Base-by-base conservation (phyloP, 2,329 filamentous ascomycete species). In the Fusarium scirpi region DNA sequence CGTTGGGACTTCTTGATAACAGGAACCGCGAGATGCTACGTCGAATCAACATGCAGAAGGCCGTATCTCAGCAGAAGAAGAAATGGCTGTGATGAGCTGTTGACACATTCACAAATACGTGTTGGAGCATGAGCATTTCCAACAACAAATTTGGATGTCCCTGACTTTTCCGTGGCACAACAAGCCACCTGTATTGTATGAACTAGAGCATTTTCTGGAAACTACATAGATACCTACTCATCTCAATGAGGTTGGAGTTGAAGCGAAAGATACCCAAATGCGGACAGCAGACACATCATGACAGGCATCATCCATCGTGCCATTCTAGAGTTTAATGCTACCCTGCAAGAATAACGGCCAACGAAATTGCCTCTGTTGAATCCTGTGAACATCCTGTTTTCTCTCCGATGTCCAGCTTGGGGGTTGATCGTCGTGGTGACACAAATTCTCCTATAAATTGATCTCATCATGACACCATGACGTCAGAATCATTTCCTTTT, bases 21-120 rank as follows among this genome's bases (percentile, higher is more conserved):
- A 81, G 85, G 59, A 87, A 86, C 76, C 81, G 86, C 18, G 86
- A 89, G 78, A 83, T 85, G 79, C 74, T 88, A 65, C 80, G 86
- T 47, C 80, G 85, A 53, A 82, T 87, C 59, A 84, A 86, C 72
- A 79, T 82, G 80, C 82, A 84, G 73, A 86, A 86, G 79, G 77
- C 75, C 29, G 70, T 69, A 25, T 71, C 71, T 38, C 82, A 79
- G 70, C 82, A 79, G 70, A 81, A 78, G 71, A 78, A 74, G 65
- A 77, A 78, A 71, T 80, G 75, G 75, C 73, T 74, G 38, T 69
- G 48, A 64, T 46, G 40, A 46, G 20, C 29, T 52, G 29, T 43
- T 38, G 27, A 53, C 6, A 27, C 43, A 25, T 30, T 20, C 15
- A 20, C 18, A 54, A 32, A 29, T 10, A 20, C 34, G 16, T 55